A percentile compares a stretch with the other conserved stretches of the same genome.
These are phyloP conservation scores for Salix udensis DNA, from an alignment of 345 rosid species.

Conservation along the genomic window DNA sequence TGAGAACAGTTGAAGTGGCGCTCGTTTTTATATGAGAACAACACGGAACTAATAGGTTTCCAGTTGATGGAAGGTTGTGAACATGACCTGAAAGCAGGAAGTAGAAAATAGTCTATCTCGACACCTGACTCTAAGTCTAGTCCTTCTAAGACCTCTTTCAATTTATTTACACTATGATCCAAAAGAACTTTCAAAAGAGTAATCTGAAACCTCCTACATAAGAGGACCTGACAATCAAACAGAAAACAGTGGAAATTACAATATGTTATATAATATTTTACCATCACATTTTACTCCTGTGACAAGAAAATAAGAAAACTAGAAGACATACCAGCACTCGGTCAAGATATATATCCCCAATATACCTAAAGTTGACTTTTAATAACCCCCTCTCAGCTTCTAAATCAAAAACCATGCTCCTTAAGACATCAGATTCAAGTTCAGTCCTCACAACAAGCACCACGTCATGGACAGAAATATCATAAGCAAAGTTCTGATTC, in stretches of 20 bases:
- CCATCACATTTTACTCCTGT: not conserved
- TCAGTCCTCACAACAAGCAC: constrained; percentile 51
- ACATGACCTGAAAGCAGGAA: constrained; percentile 38
- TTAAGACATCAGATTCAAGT: constrained; percentile 47
- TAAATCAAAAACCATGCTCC: constrained; percentile 32
- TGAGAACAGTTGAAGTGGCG: constrained; percentile 31
- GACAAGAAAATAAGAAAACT: not conserved
- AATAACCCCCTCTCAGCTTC: constrained; percentile 55
- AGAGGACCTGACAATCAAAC: constrained; percentile 42
- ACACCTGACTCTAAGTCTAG: constrained; percentile 19
- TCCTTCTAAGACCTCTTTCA: constrained; percentile 33
- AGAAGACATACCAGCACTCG: constrained; percentile 37
- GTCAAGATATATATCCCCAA: constrained; percentile 41
- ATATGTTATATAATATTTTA: not conserved
- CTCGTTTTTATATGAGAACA: constrained; percentile 22
- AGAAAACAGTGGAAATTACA: not conserved
- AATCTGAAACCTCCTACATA: constrained; percentile 64
- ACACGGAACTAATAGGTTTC: constrained; percentile 44
- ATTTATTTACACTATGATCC: constrained; percentile 37
- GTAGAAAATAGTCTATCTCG: constrained; percentile 60
- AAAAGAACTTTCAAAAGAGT: constrained; percentile 58
- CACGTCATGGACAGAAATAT: constrained; percentile 40
- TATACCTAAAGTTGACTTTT: constrained; percentile 42
- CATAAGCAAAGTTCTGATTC: constrained; percentile 37
- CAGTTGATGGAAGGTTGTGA: constrained; percentile 44